These are phyloP conservation scores for Colletotrichum echinochloae DNA, from an alignment of 2,329 filamentous ascomycete genomes.

Conservation along the genomic window DNA sequence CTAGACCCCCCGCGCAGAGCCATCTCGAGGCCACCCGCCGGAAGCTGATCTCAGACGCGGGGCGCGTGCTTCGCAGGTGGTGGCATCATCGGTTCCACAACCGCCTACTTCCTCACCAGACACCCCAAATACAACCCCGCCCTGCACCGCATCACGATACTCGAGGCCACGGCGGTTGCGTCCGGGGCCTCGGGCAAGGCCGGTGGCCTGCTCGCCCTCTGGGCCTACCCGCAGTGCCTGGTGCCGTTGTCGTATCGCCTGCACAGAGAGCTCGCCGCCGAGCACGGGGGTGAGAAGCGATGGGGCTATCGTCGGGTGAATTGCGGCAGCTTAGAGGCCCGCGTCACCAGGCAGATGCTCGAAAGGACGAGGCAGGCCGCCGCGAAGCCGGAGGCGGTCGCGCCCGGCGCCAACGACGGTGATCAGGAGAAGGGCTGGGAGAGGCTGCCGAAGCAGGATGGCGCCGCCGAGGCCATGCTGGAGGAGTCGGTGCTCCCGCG, in stretches of 20 bases:
- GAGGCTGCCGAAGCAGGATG: slow-evolving; percentile 71
- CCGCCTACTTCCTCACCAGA: slow-evolving; percentile 90
- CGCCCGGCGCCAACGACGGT: slow-evolving; percentile 19
- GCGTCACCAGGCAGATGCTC: slow-evolving; percentile 52
- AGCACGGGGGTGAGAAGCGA: slow-evolving; percentile 79
- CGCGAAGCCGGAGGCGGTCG: slow-evolving; percentile 33
- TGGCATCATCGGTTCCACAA: slow-evolving; percentile 92
- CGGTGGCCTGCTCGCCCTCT: slow-evolving; percentile 87
- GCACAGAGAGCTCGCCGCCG: slow-evolving; percentile 84
- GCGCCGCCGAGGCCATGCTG: slow-evolving; percentile 59
- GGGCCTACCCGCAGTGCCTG: slow-evolving; percentile 88
- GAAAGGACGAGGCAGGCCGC: slow-evolving; percentile 46
- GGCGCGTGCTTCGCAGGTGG: slow-evolving; percentile 71
- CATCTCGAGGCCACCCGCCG: neutral
- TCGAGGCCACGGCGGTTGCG: slow-evolving; percentile 88
- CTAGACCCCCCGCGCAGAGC: neutral
- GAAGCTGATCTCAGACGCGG: slow-evolving; percentile 21
- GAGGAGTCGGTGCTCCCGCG: slow-evolving; percentile 74
- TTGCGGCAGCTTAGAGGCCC: slow-evolving; percentile 71
- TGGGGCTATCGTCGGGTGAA: slow-evolving; percentile 90
- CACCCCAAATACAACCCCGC: slow-evolving; percentile 83
- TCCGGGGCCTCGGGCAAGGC: slow-evolving; percentile 96
- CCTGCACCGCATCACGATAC: slow-evolving; percentile 82
- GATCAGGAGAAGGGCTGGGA: slow-evolving; percentile 64
- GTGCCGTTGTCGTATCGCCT: slow-evolving; percentile 88